These are phyloP conservation scores for Tagetes erecta DNA, from an alignment of 129 eudicot species.

Conservation along the genomic window DNA sequence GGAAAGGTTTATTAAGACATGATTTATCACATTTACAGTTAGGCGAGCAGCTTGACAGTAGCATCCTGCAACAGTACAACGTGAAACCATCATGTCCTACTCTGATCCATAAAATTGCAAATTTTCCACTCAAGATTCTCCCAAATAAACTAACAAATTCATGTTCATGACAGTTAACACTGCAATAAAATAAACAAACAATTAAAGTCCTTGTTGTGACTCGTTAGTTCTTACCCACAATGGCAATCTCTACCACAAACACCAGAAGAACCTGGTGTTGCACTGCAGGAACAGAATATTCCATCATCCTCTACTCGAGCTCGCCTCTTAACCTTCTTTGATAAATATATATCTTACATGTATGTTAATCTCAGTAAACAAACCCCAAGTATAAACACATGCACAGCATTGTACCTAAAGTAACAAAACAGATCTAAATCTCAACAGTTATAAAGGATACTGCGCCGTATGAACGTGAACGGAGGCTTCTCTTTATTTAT, in stretches of 20 bases:
- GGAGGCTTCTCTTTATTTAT: constrained; percentile 56
- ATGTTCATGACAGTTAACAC: neutral
- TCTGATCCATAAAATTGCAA: constrained; percentile 9
- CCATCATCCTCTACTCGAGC: constrained; percentile 90
- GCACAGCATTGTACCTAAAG: neutral
- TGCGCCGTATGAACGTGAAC: constrained; percentile 70
- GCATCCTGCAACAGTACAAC: constrained; percentile 70
- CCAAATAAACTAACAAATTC: neutral
- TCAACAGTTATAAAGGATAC: constrained; percentile 57
- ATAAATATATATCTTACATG: constrained; percentile 68
- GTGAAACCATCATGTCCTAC: constrained; percentile 27
- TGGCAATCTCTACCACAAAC: constrained; percentile 96
- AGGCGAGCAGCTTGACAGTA: constrained; percentile 84
- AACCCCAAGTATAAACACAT: neutral
- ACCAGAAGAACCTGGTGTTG: constrained; percentile 61
- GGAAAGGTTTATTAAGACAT: constrained; percentile 87
- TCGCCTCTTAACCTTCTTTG: constrained; percentile 75
- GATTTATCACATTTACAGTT: constrained; percentile 83
- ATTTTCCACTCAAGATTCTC: neutral
- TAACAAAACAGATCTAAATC: neutral
- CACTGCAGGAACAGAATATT: constrained; percentile 87
- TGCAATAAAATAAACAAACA: constrained; percentile 10
- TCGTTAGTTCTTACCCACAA: constrained; percentile 70
- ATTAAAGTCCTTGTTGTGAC: constrained; percentile 11
- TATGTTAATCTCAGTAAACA: constrained; percentile 43